Conservation (phyloP, 1,284 basidiomycete species). For the Marasmius fiardii region DNA sequence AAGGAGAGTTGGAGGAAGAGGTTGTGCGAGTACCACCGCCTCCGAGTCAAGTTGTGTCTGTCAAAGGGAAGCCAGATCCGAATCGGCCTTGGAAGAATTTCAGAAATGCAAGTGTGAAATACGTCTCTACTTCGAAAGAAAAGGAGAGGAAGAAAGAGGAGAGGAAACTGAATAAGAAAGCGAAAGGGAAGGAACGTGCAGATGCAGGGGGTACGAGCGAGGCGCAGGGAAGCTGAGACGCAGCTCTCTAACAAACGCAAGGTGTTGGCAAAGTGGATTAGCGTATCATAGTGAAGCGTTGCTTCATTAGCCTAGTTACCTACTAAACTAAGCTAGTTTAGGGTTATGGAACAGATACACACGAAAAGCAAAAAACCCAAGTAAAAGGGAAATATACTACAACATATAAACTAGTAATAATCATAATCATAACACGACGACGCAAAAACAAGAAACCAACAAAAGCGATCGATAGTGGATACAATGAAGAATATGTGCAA, state of each 20-base stretch:
- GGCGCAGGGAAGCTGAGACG: background rate
- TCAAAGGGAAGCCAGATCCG: conserved; percentile 26
- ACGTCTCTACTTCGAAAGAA: conserved; percentile 32
- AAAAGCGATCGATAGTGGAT: background rate
- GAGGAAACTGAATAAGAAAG: background rate
- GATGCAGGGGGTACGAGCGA: background rate
- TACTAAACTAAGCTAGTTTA: too few species aligned
- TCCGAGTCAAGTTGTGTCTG: conserved; percentile 30
- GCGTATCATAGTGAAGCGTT: too few species aligned
- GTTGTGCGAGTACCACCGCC: conserved; percentile 41
- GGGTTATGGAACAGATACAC: too few species aligned
- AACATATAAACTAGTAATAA: background rate
- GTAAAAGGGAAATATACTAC: background rate
- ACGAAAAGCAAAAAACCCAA: background rate
- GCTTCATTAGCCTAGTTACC: too few species aligned
- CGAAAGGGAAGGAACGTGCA: conserved; percentile 3
- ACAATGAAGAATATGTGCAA: background rate
- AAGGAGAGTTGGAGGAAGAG: conserved; percentile 30
- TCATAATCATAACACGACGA: background rate
- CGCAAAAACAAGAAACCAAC: background rate
- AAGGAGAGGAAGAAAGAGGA: conserved; percentile 17
- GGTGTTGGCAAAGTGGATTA: too few species aligned
- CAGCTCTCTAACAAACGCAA: too few species aligned
- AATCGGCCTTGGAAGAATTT: conserved; percentile 48
- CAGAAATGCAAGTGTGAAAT: conserved; percentile 30